phyloP scores from a whole-genome alignment of 2,329 filamentous ascomycete genomes.

The Cadophora gregata region DNA sequence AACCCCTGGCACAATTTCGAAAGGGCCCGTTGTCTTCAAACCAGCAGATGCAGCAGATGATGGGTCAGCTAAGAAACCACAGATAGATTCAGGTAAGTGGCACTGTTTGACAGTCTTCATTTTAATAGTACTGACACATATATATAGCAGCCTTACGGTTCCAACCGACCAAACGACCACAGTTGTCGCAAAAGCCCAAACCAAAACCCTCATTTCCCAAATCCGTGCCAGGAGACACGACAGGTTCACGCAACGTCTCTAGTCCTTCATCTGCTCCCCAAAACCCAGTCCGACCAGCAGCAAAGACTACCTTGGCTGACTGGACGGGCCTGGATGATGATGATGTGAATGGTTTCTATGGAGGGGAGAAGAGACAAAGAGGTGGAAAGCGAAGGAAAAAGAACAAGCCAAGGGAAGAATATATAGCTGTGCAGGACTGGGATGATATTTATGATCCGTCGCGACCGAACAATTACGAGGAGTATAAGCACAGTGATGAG shows the following conservation, averaged over 20 bases:
- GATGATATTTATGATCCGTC: slow-evolving; percentile 89
- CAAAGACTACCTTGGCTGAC: slow-evolving; percentile 77
- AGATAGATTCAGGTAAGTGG: slow-evolving; percentile 63
- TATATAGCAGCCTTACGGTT: slow-evolving; percentile 73
- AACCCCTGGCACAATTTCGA: slow-evolving; percentile 68
- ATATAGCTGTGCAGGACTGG: slow-evolving; percentile 73
- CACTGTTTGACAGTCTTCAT: slow-evolving; percentile 41
- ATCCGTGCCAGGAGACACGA: slow-evolving; percentile 42
- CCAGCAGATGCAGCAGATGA: slow-evolving; percentile 51
- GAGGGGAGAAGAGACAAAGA: slow-evolving; percentile 66
- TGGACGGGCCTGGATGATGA: slow-evolving; percentile 85
- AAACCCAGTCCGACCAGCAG: slow-evolving; percentile 49
- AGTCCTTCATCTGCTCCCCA: slow-evolving; percentile 42
- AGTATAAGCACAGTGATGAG: slow-evolving; percentile 85
- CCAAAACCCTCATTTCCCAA: slow-evolving; percentile 66
- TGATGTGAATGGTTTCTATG: slow-evolving; percentile 71
- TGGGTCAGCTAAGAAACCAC: slow-evolving; percentile 62
- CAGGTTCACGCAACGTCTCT: slow-evolving; percentile 38
- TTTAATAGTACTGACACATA: slow-evolving; percentile 51
- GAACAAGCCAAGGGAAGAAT: slow-evolving; percentile 74
- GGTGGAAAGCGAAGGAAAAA: slow-evolving; percentile 70
- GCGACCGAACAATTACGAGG: slow-evolving; percentile 81
- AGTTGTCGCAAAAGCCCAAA: slow-evolving; percentile 65
- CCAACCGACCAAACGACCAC: slow-evolving; percentile 82
- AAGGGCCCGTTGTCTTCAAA: slow-evolving; percentile 76